Evolutionary conservation across 208 protist species (phyloP).

Genomic region (Wallacemonas collosoma): DNA sequence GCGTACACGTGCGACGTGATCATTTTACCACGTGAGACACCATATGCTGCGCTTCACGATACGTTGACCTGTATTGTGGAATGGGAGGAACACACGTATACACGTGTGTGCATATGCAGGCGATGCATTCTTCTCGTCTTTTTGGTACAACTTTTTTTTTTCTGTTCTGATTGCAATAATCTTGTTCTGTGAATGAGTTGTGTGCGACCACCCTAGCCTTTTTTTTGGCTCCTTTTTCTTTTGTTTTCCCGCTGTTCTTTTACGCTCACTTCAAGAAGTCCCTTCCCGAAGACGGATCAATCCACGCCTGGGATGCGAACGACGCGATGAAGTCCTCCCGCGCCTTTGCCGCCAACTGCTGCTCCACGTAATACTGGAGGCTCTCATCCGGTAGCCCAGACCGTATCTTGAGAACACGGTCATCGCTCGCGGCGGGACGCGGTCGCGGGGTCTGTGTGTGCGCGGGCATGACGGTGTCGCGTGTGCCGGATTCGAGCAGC

Average conservation of each 20-base stretch:
- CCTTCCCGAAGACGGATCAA: slow-evolving; percentile 9
- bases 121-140: too few relatives aligned
- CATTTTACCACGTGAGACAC: too few relatives aligned
- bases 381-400: background rate
- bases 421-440: too few relatives aligned
- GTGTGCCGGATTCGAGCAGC: background rate
- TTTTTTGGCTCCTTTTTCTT: background rate
- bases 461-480: background rate
- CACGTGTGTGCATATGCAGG: too few relatives aligned
- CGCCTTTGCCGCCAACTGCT: background rate
- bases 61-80: too few relatives aligned
- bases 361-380: background rate
- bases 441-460: too few relatives aligned
- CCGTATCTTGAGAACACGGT: too few relatives aligned
- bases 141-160: too few relatives aligned
- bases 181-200: background rate
- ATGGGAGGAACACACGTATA: too few relatives aligned
- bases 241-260: background rate
- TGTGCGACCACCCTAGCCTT: background rate
- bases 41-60: too few relatives aligned
- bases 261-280: slow-evolving; percentile 3
- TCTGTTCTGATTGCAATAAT: too few relatives aligned
- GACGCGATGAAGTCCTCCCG: background rate
- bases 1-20: too few relatives aligned
- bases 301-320: slow-evolving; percentile 13